Conservation (phyloP, 495 filamentous ascomycete species). For the Cenococcum geophilum region DNA sequence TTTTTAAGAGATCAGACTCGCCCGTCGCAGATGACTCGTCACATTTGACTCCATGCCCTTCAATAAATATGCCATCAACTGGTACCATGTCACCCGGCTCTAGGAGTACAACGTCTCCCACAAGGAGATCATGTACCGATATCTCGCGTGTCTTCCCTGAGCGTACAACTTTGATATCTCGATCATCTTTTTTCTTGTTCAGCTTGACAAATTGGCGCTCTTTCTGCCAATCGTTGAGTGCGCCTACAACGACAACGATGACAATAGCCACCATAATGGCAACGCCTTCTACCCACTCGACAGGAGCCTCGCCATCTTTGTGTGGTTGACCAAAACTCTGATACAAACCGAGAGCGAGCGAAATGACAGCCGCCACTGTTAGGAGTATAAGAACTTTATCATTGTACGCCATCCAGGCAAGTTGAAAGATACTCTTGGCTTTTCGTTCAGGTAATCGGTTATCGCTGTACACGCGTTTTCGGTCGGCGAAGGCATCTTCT, state of each 20-base stretch:
- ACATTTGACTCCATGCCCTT: conserved; percentile 53
- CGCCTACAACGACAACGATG: conserved; percentile 44
- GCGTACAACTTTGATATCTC: conserved; percentile 65
- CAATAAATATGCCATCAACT: conserved; percentile 38
- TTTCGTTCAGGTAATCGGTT: conserved; percentile 69
- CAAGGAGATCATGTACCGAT: conserved; percentile 72
- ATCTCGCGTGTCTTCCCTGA: conserved; percentile 72
- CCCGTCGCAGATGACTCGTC: conserved; percentile 66
- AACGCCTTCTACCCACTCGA: conserved; percentile 46
- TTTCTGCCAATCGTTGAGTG: conserved; percentile 45
- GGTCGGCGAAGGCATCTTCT: conserved; percentile 51
- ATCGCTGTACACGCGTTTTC: conserved; percentile 60
- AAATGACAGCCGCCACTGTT: conserved; percentile 71
- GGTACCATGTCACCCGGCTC: conserved; percentile 81
- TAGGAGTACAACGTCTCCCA: conserved; percentile 75
- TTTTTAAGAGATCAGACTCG: conserved; percentile 63
- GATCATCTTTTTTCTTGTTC: conserved; percentile 46
- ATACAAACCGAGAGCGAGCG: conserved; percentile 74
- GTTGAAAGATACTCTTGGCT: conserved; percentile 60
- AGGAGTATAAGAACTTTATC: conserved; percentile 79
- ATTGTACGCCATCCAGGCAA: conserved; percentile 78
- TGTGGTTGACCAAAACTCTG: conserved; percentile 49
- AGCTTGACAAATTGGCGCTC: conserved; percentile 45
- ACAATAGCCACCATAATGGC: conserved; percentile 45
- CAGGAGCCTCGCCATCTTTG: conserved; percentile 29